phyloP scores from a whole-genome alignment of 495 filamentous ascomycete genomes.

The Hypoxylon fragiforme region DNA sequence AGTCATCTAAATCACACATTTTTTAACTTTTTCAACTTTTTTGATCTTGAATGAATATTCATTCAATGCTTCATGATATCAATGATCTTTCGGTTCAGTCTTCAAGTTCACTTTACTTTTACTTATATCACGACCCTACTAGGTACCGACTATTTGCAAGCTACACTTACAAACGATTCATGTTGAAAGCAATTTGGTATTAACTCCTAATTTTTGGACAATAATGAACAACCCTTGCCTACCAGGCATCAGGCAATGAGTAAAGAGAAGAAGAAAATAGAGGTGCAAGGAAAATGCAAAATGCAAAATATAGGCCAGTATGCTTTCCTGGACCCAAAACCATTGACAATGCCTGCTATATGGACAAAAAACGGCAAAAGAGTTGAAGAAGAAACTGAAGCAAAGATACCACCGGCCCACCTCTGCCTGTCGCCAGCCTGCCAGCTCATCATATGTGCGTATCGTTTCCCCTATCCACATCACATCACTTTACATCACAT shows the following conservation, averaged over 20 bases:
- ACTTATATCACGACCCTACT: too few relatives aligned
- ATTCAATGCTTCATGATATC: too few relatives aligned
- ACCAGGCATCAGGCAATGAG: slow-evolving; percentile 9
- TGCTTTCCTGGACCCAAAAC: slow-evolving; percentile 5
- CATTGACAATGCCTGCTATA: background rate
- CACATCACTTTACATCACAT: too few relatives aligned
- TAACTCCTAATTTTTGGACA: slow-evolving; percentile 11
- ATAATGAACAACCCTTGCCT: slow-evolving; percentile 8
- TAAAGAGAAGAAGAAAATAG: background rate
- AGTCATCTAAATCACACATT: too few relatives aligned
- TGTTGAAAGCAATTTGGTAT: slow-evolving; percentile 22
- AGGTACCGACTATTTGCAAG: too few relatives aligned
- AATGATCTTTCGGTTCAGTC: too few relatives aligned
- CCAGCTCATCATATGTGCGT: slow-evolving; percentile 18
- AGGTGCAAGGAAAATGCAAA: too few relatives aligned
- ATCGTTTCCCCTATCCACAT: slow-evolving; percentile 6
- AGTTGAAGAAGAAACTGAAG: slow-evolving; percentile 5
- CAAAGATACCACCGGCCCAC: slow-evolving; percentile 3
- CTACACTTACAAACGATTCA: too few relatives aligned
- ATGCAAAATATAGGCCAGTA: background rate
- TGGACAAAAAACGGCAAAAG: slow-evolving; percentile 6
- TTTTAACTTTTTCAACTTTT: too few relatives aligned
- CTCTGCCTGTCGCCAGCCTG: slow-evolving; percentile 1
- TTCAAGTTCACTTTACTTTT: too few relatives aligned
- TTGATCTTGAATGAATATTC: too few relatives aligned